Evolutionary conservation across 1,284 basidiomycete genomes (phyloP), one percentile per base, ranked within the genome.

Genomic region (Wallemia hederae): DNA sequence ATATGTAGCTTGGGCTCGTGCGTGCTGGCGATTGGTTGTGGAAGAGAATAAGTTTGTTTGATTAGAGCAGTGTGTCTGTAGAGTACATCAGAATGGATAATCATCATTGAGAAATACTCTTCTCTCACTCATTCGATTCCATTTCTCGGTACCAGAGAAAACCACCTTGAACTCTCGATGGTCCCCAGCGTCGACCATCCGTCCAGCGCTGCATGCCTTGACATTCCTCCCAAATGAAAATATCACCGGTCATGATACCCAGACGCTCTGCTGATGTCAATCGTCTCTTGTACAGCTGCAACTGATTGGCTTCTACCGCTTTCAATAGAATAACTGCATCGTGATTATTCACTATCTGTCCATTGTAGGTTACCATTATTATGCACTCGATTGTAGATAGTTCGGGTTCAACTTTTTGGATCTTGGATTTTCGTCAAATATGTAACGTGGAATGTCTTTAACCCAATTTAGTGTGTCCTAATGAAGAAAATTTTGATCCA

Each of bases 141-240:
- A 70, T 66, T 62, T 70, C 69, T 1, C 69, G 65, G 62, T 75
- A 75, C 24, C 73, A 72, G 15, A 75, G 65, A 65, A 74, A 75
- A 60, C 73, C 73, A 17, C 72, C 72, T 49, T 72, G 72, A 5
- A 75, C 74, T 27, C 74, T 66, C 24, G 72, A 73, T 15, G 74
- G 73, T 49, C 72, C 73, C 74, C 74, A 75, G 58, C 72, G 68
- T 39, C 71, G 67, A 3, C 74, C 73, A 64, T 75, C 74, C 3
- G 74, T 75, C 74, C 74, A 75, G 11, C 74, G 63, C n/a, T 72
- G 66, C 72, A 75, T 75, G 61, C 39, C 39, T 49, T 49, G 39
- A 49, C 39, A 49, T n/a, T 49, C 39, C n/a, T 49, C 39, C 39
- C 39, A 49, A 17, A 49, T 49, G 19, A 49, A 49, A 5, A 49